Conservation (phyloP, 116 monocot species). For the Dioscorea cayenensis region DNA sequence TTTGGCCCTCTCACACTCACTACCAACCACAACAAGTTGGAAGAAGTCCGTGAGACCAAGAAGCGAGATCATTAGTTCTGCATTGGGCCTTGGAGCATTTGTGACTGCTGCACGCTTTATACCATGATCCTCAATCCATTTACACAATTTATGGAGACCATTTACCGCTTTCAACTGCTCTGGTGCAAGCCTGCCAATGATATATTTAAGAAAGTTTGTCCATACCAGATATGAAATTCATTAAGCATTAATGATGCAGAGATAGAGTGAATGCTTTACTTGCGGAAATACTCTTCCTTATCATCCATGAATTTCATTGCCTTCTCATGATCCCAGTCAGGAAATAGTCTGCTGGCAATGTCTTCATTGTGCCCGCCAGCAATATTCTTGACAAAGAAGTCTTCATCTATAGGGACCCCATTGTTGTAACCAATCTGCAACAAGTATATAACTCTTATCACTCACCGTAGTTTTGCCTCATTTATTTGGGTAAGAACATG, state of each 20-base stretch:
- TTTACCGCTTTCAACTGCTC: slow-evolving; percentile 49
- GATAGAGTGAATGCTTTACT: slow-evolving; percentile 14
- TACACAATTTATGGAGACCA: slow-evolving; percentile 68
- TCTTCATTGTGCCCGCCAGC: slow-evolving; percentile 74
- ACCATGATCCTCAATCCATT: slow-evolving; percentile 59
- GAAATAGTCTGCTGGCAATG: slow-evolving; percentile 46
- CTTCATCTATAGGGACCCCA: slow-evolving; percentile 61
- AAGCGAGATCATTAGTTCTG: slow-evolving; percentile 68
- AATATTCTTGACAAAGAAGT: slow-evolving; percentile 49
- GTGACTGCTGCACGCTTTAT: slow-evolving; percentile 81
- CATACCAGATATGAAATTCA: not conserved
- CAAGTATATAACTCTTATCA: not conserved
- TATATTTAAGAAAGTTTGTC: not conserved
- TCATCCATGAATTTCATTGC: slow-evolving; percentile 73
- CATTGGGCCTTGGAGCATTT: slow-evolving; percentile 69
- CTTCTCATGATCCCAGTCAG: slow-evolving; percentile 54
- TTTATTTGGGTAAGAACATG: no score
- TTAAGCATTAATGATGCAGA: not conserved
- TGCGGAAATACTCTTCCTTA: slow-evolving; percentile 68
- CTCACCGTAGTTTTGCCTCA: no score
- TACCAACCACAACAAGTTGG: slow-evolving; percentile 51
- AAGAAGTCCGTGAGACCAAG: slow-evolving; percentile 72
- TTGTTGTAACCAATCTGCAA: slow-evolving; percentile 61
- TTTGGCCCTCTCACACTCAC: slow-evolving; percentile 80
- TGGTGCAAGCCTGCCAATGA: slow-evolving; percentile 38